Conservation (phyloP, 345 rosid genomes). For the Geranium brycei region DNA sequence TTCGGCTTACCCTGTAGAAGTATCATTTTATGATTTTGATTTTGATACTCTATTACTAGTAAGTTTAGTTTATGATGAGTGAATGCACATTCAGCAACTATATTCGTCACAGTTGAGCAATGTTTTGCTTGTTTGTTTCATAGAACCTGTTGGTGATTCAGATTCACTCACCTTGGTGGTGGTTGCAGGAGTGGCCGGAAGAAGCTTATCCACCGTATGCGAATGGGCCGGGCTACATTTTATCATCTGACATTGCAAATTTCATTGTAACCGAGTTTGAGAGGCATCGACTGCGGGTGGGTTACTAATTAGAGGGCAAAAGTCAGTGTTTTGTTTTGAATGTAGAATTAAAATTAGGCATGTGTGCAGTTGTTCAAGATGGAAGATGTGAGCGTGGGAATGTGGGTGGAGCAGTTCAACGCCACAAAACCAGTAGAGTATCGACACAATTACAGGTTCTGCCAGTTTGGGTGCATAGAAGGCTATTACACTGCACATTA, state of each 20-base stretch:
- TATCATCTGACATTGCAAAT: slow-evolving; percentile 61
- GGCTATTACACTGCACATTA: slow-evolving; percentile 84
- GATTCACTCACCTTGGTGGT: not conserved
- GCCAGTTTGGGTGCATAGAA: slow-evolving; percentile 84
- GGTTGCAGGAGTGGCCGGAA: slow-evolving; percentile 82
- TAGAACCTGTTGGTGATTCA: too few species aligned
- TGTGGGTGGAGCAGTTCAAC: slow-evolving; percentile 97
- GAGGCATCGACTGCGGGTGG: slow-evolving; percentile 59
- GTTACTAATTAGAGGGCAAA: not conserved
- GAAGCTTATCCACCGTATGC: slow-evolving; percentile 95
- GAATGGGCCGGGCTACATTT: slow-evolving; percentile 84
- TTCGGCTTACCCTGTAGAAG: too few species aligned
- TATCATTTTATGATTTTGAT: too few species aligned
- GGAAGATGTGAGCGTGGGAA: slow-evolving; percentile 98
- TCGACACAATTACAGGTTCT: slow-evolving; percentile 66
- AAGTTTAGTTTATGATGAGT: too few species aligned
- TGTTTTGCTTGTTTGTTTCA: too few species aligned
- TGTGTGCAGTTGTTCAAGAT: slow-evolving; percentile 74
- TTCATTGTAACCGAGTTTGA: slow-evolving; percentile 76
- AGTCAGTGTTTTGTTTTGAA: not conserved
- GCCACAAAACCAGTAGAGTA: slow-evolving; percentile 60
- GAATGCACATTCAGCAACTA: too few species aligned
- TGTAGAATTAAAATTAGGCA: not conserved
- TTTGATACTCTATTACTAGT: too few species aligned
- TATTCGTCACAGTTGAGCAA: too few species aligned